phyloP scores from a whole-genome alignment of 2,329 filamentous ascomycete genomes.

The Neonectria magnoliae region DNA sequence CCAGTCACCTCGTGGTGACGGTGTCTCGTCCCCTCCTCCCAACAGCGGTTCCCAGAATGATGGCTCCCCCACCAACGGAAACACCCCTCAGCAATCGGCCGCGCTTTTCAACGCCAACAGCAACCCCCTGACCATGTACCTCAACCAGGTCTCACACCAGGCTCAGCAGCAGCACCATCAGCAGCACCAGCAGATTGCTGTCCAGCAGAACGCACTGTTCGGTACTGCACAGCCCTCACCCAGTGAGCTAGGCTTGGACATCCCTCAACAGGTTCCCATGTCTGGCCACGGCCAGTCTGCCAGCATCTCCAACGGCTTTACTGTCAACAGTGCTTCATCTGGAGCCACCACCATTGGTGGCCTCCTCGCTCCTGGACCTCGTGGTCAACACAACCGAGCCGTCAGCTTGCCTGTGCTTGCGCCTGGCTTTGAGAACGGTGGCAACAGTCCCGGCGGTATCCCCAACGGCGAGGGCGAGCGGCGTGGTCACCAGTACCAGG shows the following conservation, averaged over 20 bases:
- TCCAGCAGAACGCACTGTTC: conserved; percentile 84
- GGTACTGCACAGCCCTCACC: conserved; percentile 73
- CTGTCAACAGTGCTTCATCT: conserved; percentile 60
- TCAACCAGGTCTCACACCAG: conserved; percentile 82
- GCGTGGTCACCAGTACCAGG: conserved; percentile 73
- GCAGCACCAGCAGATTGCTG: conserved; percentile 75
- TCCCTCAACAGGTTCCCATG: conserved; percentile 69
- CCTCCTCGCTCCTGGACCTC: conserved; percentile 75
- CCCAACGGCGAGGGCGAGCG: conserved; percentile 63
- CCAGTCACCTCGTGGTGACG: conserved; percentile 74
- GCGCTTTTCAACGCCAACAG: conserved; percentile 82
- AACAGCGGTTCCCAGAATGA: conserved; percentile 68
- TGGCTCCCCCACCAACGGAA: conserved; percentile 63
- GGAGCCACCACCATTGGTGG: conserved; percentile 78
- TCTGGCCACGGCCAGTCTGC: conserved; percentile 72
- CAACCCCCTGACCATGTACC: conserved; percentile 93
- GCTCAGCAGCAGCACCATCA: conserved; percentile 79
- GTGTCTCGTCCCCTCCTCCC: conserved; percentile 64
- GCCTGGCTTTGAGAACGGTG: conserved; percentile 70
- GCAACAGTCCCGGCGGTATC: conserved; percentile 60
- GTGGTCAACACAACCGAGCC: conserved; percentile 77
- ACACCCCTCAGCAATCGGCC: conserved; percentile 71
- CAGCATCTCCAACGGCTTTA: conserved; percentile 72
- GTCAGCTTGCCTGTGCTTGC: conserved; percentile 84
- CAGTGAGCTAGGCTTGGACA: conserved; percentile 66